Conservation (phyloP, 768 basidiomycete genomes). For the Trichaptum fuscoviolaceum region DNA sequence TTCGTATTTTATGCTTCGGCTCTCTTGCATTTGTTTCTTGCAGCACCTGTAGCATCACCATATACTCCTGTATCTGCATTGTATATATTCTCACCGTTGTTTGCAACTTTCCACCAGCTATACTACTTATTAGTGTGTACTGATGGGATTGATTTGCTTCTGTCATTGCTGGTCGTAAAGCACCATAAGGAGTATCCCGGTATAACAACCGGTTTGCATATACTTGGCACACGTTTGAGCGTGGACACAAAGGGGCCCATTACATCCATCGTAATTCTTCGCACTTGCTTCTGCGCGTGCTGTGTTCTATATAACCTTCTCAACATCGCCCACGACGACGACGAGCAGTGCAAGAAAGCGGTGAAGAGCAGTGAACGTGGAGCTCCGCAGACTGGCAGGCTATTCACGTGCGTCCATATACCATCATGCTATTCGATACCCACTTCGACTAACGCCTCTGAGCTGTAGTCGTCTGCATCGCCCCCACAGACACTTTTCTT, state of each 20-base stretch:
- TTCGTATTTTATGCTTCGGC: not conserved
- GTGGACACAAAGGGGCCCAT: not conserved
- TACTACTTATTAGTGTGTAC: not conserved
- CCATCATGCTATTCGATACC: not conserved
- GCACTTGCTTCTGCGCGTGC: not conserved
- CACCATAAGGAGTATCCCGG: not conserved
- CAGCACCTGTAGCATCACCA: not conserved
- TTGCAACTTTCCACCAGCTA: not conserved
- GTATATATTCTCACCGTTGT: not conserved
- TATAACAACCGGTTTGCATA: not conserved
- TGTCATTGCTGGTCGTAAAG: not conserved
- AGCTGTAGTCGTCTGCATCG: not conserved
- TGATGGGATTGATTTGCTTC: not conserved
- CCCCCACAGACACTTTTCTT: not conserved
- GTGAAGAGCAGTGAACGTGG: not conserved
- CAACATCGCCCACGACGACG: not conserved
- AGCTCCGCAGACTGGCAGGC: not conserved
- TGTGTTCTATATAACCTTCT: not conserved
- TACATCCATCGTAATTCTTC: not conserved
- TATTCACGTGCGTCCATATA: not conserved
- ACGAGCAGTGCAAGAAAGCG: not conserved
- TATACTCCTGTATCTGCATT: not conserved
- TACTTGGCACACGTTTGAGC: not conserved
- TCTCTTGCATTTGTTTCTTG: not conserved
- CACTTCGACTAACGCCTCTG: not conserved